Evolutionary conservation across 140 eudicot species (phyloP).

Genomic region (Ambrosia hybrid): DNA sequence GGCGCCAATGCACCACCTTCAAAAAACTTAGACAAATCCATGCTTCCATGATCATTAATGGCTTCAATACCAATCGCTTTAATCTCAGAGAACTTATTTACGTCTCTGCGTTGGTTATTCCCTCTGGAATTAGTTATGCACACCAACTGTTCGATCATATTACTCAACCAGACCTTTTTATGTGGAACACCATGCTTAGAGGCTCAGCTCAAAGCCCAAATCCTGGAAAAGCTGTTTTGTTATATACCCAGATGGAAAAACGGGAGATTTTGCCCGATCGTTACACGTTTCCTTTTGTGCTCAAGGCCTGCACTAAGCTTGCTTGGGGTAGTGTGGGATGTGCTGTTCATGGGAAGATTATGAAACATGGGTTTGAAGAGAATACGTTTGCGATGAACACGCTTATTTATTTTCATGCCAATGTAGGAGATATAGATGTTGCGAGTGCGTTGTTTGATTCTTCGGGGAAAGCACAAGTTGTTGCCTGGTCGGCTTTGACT

Average conservation of each 20-base stretch:
- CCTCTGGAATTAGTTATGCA: slow-evolving; percentile 59
- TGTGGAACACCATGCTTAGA: slow-evolving; percentile 82
- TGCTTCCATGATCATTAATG: slow-evolving; percentile 55
- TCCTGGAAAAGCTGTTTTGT: slow-evolving; percentile 47
- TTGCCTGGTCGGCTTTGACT: slow-evolving; percentile 83
- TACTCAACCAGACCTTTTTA: slow-evolving; percentile 63
- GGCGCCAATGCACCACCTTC: slow-evolving; percentile 61
- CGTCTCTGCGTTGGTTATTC: slow-evolving; percentile 46
- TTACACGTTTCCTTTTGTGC: slow-evolving; percentile 69
- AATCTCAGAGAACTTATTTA: slow-evolving; percentile 56
- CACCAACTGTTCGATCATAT: slow-evolving; percentile 66
- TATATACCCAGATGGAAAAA: slow-evolving; percentile 59
- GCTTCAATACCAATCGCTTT: slow-evolving; percentile 42
- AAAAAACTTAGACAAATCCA: slow-evolving; percentile 57
- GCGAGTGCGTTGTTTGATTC: slow-evolving; percentile 59
- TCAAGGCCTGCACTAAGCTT: slow-evolving; percentile 77
- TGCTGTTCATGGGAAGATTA: slow-evolving; percentile 59
- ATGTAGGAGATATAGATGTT: slow-evolving; percentile 53
- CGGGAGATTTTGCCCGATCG: slow-evolving; percentile 47
- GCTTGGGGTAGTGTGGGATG: slow-evolving; percentile 52
- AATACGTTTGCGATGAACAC: slow-evolving; percentile 57
- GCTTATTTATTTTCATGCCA: slow-evolving; percentile 68
- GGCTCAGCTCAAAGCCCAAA: slow-evolving; percentile 75
- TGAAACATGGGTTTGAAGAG: slow-evolving; percentile 53
- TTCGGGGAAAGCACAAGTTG: slow-evolving; percentile 47